These are phyloP conservation scores for Knoxdaviesia capensis DNA, from an alignment of 2,329 filamentous ascomycete genomes.

Conservation along the genomic window DNA sequence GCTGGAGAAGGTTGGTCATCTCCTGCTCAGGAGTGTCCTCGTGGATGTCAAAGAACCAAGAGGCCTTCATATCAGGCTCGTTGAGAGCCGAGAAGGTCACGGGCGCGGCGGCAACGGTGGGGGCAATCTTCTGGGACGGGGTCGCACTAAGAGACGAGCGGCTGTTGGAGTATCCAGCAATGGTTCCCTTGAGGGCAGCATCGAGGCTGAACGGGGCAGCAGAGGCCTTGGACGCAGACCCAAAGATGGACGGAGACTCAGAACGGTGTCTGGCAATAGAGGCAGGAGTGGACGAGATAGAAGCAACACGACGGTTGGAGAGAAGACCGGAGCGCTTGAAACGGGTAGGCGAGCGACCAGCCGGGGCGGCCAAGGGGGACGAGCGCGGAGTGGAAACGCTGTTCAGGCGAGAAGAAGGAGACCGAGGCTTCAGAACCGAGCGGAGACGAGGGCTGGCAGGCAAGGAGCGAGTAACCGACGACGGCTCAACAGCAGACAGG, in stretches of 20 bases:
- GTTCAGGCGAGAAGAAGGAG: conserved; percentile 26
- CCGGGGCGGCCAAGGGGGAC: conserved; percentile 43
- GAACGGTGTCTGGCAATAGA: conserved; percentile 24
- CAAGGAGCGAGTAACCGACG: conserved; percentile 12
- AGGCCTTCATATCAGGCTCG: conserved; percentile 32
- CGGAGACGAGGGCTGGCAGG: conserved; percentile 18
- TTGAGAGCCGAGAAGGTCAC: conserved; percentile 12
- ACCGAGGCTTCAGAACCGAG: conserved; percentile 29
- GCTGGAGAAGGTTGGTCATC: conserved; percentile 81
- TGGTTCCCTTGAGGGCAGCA: conserved; percentile 60
- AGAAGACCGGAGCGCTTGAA: conserved; percentile 49
- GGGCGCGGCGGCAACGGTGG: conserved; percentile 6
- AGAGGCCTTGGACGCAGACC: conserved; percentile 13
- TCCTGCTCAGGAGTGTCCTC: conserved; percentile 82
- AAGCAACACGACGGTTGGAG: conserved; percentile 33
- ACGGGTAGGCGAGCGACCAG: conserved; percentile 62
- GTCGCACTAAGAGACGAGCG: conserved; percentile 12
- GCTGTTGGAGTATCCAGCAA: conserved; percentile 37
- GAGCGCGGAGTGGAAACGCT: conserved; percentile 20
- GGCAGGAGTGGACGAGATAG: conserved; percentile 25
- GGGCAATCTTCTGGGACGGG: conserved; percentile 9
- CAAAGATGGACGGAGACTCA: conserved; percentile 44
- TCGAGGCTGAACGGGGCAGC: conserved; percentile 64
- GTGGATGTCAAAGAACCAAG: conserved; percentile 88
- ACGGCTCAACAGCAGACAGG: conserved; percentile 9